Evolutionary conservation across 2,329 filamentous ascomycete genomes (phyloP), one percentile per base, ranked within the genome.

Genomic region (Aspergillus sp.): DNA sequence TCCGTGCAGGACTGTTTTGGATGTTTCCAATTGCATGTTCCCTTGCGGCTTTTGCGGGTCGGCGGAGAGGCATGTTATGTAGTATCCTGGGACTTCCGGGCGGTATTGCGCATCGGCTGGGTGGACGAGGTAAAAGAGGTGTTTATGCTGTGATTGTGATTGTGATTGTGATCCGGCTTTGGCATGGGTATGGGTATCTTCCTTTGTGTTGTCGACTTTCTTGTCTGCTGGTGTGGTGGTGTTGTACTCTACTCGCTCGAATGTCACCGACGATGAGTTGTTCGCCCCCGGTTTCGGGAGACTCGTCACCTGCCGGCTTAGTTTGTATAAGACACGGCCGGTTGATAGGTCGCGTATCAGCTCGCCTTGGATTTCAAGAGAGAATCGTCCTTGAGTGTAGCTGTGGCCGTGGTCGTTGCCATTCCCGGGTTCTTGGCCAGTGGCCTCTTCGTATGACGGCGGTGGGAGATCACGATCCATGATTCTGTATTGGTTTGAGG

Each of bases 101-200:
- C 63, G 63, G 42, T 64, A 64, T 34, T 52, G 61, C 1, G 61
- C 63, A 51, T 64, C 52, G 17, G 33, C 27, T 5, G 62, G 62
- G 13, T 64, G 63, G 5, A 48, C 61, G 3, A 64, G 50, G 40
- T 64, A 55, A 50, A 57, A 64, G 11, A 64, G 34, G 27, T 54
- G 51, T 15, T 30, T 11, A 30, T 30, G 9, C 27, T 39, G 19
- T 8, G 11, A 4, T 4, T 9, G 9, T 0, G 27, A 11, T 9
- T 11, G 8, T 30, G 9, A 9, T 1, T 11, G 8, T 30, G 27
- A 9, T 9, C 3, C 9, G 4, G 20, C 3, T 4, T 20, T 4
- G 20, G 20, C 5, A 24, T 24, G 24, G 1, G 24, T 5, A 24
- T 7, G 24, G 9, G 27, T 4, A 9, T 30, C 27, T 11, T 30